A percentile compares a stretch with the other conserved stretches of the same genome.
Conservation (phyloP, 2,329 filamentous ascomycete genomes). For the Ophiostoma novo-ulmi region DNA sequence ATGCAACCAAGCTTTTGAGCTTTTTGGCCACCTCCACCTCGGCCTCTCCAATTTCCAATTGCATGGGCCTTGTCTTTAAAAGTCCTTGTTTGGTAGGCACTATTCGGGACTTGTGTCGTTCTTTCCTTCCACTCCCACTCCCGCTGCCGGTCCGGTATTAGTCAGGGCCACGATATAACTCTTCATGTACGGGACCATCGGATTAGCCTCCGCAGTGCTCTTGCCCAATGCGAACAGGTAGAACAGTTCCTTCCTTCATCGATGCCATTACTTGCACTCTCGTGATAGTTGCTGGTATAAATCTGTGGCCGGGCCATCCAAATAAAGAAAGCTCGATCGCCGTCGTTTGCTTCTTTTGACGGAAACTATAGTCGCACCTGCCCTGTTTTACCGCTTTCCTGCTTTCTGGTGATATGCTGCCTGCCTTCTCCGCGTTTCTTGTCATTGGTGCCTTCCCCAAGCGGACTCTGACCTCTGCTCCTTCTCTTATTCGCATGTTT, state of each 20-base stretch:
- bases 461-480: not conserved
- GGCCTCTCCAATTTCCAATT: not conserved
- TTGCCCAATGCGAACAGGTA: not conserved
- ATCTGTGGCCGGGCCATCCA: not conserved
- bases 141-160: constrained; percentile 1
- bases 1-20: constrained; percentile 8
- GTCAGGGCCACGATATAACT: not conserved
- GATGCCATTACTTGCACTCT: not conserved
- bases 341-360: not conserved
- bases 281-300: not conserved
- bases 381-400: not conserved
- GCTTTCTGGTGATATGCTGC: not conserved
- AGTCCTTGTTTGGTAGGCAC: constrained; percentile 11
- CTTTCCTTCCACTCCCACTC: not conserved
- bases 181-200: constrained; percentile 1
- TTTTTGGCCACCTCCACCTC: not conserved
- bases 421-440: constrained; percentile 6
- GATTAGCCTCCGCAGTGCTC: not conserved
- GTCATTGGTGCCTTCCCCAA: not conserved
- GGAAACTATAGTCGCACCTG: not conserved
- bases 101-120: not conserved
- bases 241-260: not conserved
- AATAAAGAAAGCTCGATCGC: not conserved
- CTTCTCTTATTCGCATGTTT: not conserved
- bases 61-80: not conserved